A percentile compares a stretch with the other conserved stretches of the same genome.
Conservation (phyloP, 1,139 yeast genomes). For the Geotrichum klebahnii region DNA sequence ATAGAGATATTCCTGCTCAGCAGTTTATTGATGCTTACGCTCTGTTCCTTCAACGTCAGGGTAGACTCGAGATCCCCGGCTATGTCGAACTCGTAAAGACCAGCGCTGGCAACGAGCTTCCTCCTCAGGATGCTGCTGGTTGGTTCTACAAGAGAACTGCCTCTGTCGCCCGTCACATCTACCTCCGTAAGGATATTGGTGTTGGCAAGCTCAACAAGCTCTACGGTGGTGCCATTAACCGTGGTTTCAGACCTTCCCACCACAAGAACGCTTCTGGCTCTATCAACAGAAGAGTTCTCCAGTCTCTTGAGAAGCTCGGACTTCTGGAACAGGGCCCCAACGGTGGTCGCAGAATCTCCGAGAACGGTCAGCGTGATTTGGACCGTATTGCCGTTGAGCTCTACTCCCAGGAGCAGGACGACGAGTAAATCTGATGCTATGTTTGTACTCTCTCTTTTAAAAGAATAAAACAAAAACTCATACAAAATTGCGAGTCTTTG, state of each 20-base stretch:
- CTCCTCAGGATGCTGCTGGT: slow-evolving; percentile 99
- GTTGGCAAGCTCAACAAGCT: slow-evolving; percentile 98
- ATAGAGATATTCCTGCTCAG: slow-evolving; percentile 97
- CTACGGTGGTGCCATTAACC: slow-evolving; percentile 99
- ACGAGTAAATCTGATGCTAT: no score
- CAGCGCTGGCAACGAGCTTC: slow-evolving; percentile 97
- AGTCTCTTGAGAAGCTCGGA: slow-evolving; percentile 97
- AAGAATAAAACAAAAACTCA: no score
- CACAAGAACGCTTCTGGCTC: slow-evolving; percentile 99
- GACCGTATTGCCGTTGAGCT: slow-evolving; percentile 99
- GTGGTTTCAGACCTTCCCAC: slow-evolving; percentile 98
- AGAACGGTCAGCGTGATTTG: slow-evolving; percentile 99
- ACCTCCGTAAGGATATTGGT: slow-evolving; percentile 99
- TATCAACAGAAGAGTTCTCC: slow-evolving; percentile 96
- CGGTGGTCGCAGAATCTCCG: slow-evolving; percentile 99
- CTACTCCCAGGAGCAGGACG: slow-evolving; percentile 67
- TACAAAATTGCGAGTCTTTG: no score
- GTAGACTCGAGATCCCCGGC: slow-evolving; percentile 99
- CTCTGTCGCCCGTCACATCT: slow-evolving; percentile 99
- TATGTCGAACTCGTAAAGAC: slow-evolving; percentile 99
- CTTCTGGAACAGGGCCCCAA: slow-evolving; percentile 93
- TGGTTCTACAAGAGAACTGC: slow-evolving; percentile 99
- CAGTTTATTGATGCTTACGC: slow-evolving; percentile 99
- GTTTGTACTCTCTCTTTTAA: no score
- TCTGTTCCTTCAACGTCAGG: slow-evolving; percentile 99